phyloP scores from a whole-genome alignment of 2,329 filamentous ascomycete genomes.

The Sporothrix variecibatus region DNA sequence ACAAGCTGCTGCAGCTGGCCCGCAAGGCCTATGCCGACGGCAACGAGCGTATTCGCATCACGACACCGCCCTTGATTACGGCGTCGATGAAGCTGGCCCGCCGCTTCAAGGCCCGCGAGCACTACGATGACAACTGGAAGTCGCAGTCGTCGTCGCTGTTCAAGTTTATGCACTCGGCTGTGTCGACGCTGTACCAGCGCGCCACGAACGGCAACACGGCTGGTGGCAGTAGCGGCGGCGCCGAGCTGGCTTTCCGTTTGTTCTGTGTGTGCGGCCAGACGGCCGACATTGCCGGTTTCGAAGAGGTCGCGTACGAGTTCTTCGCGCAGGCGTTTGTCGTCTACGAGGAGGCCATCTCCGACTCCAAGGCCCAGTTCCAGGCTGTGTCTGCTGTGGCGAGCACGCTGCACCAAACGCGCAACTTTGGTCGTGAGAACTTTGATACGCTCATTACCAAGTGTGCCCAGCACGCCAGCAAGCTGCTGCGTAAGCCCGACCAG shows the following conservation, averaged over 20 bases:
- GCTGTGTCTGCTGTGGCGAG: slow-evolving; percentile 93
- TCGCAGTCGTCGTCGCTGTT: slow-evolving; percentile 74
- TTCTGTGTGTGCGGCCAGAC: slow-evolving; percentile 93
- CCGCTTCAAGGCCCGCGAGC: slow-evolving; percentile 85
- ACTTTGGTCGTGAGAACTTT: slow-evolving; percentile 96
- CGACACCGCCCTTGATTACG: slow-evolving; percentile 88
- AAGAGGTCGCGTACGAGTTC: slow-evolving; percentile 97
- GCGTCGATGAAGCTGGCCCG: slow-evolving; percentile 86
- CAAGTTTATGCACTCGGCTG: slow-evolving; percentile 89
- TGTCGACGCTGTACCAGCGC: slow-evolving; percentile 84
- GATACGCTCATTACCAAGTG: slow-evolving; percentile 98
- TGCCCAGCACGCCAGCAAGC: slow-evolving; percentile 91
- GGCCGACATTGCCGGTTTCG: slow-evolving; percentile 85
- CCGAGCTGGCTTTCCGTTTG: slow-evolving; percentile 83
- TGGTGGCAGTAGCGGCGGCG: slow-evolving; percentile 61
- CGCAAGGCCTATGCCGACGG: slow-evolving; percentile 87
- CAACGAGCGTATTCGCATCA: slow-evolving; percentile 94
- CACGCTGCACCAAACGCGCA: slow-evolving; percentile 81
- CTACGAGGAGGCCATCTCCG: slow-evolving; percentile 94
- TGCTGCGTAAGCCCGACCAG: slow-evolving; percentile 97
- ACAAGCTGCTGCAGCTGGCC: slow-evolving; percentile 85
- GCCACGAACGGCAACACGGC: slow-evolving; percentile 54
- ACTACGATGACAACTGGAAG: slow-evolving; percentile 69
- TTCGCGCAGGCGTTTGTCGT: slow-evolving; percentile 98
- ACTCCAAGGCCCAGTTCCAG: slow-evolving; percentile 96